Conservation (phyloP, 352 stramenopile genomes). For the Globisporangium uncinulatum region DNA sequence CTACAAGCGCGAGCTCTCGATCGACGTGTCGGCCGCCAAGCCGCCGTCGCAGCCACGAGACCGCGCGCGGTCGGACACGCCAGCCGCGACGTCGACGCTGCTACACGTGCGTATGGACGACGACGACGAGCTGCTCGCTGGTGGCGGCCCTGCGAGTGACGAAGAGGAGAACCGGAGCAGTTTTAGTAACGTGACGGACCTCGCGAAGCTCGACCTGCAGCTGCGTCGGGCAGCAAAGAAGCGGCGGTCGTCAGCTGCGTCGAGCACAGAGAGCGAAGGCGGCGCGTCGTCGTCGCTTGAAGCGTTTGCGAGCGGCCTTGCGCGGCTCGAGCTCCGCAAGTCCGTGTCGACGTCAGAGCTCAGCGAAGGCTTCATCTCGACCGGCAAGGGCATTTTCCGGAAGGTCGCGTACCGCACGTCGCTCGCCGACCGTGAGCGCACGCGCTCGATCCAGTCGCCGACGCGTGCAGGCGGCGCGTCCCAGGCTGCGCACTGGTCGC, state of each 20-base stretch:
- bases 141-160: neutral
- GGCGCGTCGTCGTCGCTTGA: constrained; percentile 24
- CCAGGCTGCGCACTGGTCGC: constrained; percentile 20
- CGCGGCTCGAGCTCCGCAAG: constrained; percentile 41
- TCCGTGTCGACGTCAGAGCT: constrained; percentile 47
- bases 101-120: neutral
- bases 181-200: constrained; percentile 6
- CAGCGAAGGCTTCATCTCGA: constrained; percentile 81
- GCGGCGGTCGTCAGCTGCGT: constrained; percentile 50
- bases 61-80: constrained; percentile 11
- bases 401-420: constrained; percentile 66
- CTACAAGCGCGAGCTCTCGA: constrained; percentile 13
- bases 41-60: constrained; percentile 7
- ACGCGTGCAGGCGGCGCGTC: constrained; percentile 25
- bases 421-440: constrained; percentile 30
- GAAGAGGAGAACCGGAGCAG: constrained; percentile 8
- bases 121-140: neutral
- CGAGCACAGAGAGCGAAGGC: constrained; percentile 39
- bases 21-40: constrained; percentile 6
- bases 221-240: constrained; percentile 20
- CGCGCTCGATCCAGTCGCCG: constrained; percentile 23
- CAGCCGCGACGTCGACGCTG: neutral
- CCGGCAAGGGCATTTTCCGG: constrained; percentile 81
- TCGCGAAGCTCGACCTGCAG: constrained; percentile 11
- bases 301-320: constrained; percentile 31